phyloP scores from a whole-genome alignment of 108 stramenopile genomes.

The Schizochytrium sp. region DNA sequence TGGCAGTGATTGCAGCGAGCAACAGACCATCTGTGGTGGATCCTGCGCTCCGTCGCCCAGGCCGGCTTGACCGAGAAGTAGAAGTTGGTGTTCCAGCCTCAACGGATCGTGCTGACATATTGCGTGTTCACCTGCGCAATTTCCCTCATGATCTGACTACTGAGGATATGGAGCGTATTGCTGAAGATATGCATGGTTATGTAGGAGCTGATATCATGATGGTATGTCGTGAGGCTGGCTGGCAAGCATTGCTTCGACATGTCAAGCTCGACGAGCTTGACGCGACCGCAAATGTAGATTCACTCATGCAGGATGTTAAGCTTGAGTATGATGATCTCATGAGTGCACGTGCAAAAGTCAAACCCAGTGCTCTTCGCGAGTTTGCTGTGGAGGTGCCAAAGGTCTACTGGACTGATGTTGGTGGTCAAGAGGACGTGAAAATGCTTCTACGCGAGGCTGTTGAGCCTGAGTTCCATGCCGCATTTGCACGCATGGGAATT shows the following conservation, averaged over 20 bases:
- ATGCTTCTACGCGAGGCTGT: slow-evolving; percentile 37
- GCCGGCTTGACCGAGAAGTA: slow-evolving; percentile 94
- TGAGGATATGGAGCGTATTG: slow-evolving; percentile 88
- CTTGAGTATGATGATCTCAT: slow-evolving; percentile 5
- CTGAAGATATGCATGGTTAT: slow-evolving; percentile 96
- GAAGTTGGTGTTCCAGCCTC: slow-evolving; percentile 74
- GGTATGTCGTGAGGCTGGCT: slow-evolving; percentile 72
- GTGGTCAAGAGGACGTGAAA: slow-evolving; percentile 34
- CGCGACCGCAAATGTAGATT: background rate
- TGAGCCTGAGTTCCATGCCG: slow-evolving; percentile 17
- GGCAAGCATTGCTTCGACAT: slow-evolving; percentile 40
- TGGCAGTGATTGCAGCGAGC: slow-evolving; percentile 94
- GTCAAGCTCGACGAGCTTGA: background rate
- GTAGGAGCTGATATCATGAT: slow-evolving; percentile 98
- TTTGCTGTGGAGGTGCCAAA: slow-evolving; percentile 33
- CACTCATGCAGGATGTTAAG: background rate
- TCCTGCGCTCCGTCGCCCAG: slow-evolving; percentile 92
- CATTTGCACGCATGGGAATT: slow-evolving; percentile 80
- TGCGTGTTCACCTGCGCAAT: slow-evolving; percentile 61
- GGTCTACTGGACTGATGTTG: slow-evolving; percentile 38
- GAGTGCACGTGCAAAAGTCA: background rate
- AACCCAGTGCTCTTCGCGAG: slow-evolving; percentile 48
- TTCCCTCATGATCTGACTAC: slow-evolving; percentile 67
- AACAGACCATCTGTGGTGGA: slow-evolving; percentile 91
- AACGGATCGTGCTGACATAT: slow-evolving; percentile 1